A percentile compares a stretch with the other conserved stretches of the same genome.
Evolutionary conservation across 1,284 basidiomycete genomes (phyloP).

Genomic region (Trichosporon sp.): DNA sequence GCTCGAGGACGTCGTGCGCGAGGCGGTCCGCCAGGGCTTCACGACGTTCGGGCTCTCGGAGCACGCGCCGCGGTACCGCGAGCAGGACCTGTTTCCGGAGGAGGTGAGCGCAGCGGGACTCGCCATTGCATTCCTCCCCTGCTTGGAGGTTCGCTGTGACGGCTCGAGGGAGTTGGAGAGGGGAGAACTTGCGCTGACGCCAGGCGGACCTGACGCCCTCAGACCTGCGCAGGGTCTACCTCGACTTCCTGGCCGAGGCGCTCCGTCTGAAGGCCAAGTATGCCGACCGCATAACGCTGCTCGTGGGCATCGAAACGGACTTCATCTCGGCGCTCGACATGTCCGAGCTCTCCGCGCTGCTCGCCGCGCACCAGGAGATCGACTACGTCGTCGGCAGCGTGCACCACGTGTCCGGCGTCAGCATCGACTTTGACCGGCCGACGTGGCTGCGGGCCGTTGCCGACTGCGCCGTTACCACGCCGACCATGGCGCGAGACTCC

Average conservation of each 20-base stretch:
- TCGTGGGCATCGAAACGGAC: conserved; percentile 93
- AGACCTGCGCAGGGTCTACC: conserved; percentile 31
- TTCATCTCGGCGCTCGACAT: conserved; percentile 70
- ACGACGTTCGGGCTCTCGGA: conserved; percentile 84
- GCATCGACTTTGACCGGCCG: conserved; percentile 82
- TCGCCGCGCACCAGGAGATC: conserved; percentile 58
- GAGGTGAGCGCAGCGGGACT: conserved; percentile 58
- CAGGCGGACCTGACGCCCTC: conserved; percentile 44
- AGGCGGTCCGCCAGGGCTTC: conserved; percentile 75
- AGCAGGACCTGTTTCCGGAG: conserved; percentile 85
- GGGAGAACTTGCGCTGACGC: too few species aligned
- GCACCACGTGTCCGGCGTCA: conserved; percentile 81
- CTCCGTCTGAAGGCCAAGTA: conserved; percentile 58
- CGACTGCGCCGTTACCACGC: neutral
- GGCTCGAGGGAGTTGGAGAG: neutral
- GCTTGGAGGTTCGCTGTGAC: neutral
- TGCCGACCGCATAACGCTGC: conserved; percentile 60
- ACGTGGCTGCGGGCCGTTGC: conserved; percentile 36
- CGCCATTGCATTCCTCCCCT: too few species aligned
- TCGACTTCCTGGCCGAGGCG: conserved; percentile 58
- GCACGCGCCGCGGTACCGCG: conserved; percentile 82
- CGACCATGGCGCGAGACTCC: neutral
- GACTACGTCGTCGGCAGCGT: conserved; percentile 92
- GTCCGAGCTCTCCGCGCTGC: conserved; percentile 49
- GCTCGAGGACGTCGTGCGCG: conserved; percentile 71